Evolutionary conservation across 345 rosid species (phyloP), one percentile per base, ranked within the genome.

Genomic region (Balakata baccata): DNA sequence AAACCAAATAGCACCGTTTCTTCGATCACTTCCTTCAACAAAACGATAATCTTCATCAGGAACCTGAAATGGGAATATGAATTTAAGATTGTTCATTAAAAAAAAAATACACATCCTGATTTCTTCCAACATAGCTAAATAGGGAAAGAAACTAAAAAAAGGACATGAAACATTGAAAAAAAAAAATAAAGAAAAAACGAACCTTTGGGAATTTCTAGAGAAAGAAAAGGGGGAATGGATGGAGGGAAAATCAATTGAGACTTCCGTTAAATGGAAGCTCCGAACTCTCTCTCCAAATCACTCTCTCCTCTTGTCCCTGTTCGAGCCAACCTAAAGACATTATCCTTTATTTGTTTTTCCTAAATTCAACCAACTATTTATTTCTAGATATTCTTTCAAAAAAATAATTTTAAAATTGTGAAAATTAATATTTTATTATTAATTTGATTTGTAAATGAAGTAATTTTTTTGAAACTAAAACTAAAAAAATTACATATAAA

Each of bases 61-160:
- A 68, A 68, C 83, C 75, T 72, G 61, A 75, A 73, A 71, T 43
- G 62, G 51, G 71, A 52, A 29, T 47, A 37, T n/a, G n/a, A 25
- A 74, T 34, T 62, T 20, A 50, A 18, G 57, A 46, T 14, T 50
- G 22, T 17, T 50, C 71, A 67, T 17, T 2, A n/a, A 50, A 22
- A 50, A n/a, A 38, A 54, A 29, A 34, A 49, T 12, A 29, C 62
- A 66, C 17, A 63, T 34, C 1, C 0, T 1, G 3, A 76, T 54
- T 56, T 8, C 1, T 7, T 12, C 22, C 51, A 22, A 7, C 23
- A 52, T 37, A 20, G 64, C 66, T 45, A 57, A 54, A 18, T 20
- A 20, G 9, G 20, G 73, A 61, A 65, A 47, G 25, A 54, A 52
- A 22, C 56, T 13, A 66, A 66, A 45, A 45, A 54, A 57, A 34